Evolutionary conservation across 2,329 filamentous ascomycete species (phyloP).

Genomic region (Calonectria pseudoreteaudii): DNA sequence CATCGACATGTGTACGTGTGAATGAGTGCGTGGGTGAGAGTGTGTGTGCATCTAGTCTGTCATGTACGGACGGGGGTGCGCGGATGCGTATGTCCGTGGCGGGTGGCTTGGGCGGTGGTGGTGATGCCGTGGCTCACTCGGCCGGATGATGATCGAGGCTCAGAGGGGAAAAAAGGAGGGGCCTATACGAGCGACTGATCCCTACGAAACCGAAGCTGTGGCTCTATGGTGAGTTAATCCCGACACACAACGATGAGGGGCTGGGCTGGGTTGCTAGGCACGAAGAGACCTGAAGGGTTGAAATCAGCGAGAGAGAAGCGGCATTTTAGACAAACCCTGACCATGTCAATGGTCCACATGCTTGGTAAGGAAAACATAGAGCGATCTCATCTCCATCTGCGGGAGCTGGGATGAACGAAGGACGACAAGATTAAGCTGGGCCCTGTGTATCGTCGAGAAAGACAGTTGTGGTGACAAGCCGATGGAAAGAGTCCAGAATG

Average conservation of each 20-base stretch:
- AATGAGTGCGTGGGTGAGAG: background rate
- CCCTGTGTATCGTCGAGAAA: constrained; percentile 21
- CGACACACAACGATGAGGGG: constrained; percentile 16
- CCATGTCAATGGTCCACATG: constrained; percentile 21
- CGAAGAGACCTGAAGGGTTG: constrained; percentile 5
- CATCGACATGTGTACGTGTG: background rate
- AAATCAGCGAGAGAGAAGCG: background rate
- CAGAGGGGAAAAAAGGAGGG: background rate
- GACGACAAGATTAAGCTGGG: constrained; percentile 32
- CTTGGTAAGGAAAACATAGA: constrained; percentile 22
- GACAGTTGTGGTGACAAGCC: constrained; percentile 22
- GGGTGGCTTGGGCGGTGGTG: background rate
- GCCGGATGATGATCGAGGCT: constrained; percentile 23
- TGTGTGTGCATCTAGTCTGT: background rate
- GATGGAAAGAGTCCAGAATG: constrained; percentile 37
- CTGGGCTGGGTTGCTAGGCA: background rate
- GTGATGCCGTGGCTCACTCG: constrained; percentile 22
- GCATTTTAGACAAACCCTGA: constrained; percentile 18
- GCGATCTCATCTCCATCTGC: constrained; percentile 37
- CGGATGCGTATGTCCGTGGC: background rate
- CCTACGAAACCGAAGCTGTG: constrained; percentile 7
- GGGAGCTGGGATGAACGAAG: constrained; percentile 32
- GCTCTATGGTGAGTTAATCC: constrained; percentile 17
- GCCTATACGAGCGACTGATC: background rate
- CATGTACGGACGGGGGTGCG: background rate